Percentiles rank a stretch among this genome's conserved stretches.
phyloP scores from a whole-genome alignment of 371 early-diverging fungal species.

The Mucor saturninus region DNA sequence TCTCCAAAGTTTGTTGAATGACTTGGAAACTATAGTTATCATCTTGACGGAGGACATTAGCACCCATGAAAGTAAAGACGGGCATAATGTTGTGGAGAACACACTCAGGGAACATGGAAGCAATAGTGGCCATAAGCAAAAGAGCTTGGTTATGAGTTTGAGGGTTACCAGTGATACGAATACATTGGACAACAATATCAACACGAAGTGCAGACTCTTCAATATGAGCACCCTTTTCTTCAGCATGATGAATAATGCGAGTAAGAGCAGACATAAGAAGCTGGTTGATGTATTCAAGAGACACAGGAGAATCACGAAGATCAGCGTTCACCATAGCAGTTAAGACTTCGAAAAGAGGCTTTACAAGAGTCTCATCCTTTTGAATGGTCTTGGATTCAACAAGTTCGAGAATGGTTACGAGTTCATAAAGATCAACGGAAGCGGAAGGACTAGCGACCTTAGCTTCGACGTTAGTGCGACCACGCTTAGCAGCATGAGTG shows the following conservation, averaged over 20 bases:
- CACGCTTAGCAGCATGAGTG: constrained; percentile 36
- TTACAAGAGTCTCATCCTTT: constrained; percentile 55
- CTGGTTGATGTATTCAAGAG: constrained; percentile 90
- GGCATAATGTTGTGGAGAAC: constrained; percentile 95
- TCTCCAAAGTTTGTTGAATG: constrained; percentile 87
- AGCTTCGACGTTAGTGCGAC: constrained; percentile 31
- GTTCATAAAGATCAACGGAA: constrained; percentile 55
- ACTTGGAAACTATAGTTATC: constrained; percentile 96
- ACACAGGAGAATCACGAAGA: constrained; percentile 57
- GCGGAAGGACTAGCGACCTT: constrained; percentile 6
- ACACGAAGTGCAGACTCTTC: constrained; percentile 69
- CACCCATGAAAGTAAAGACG: constrained; percentile 98
- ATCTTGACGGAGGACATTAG: constrained; percentile 91
- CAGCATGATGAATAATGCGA: constrained; percentile 65
- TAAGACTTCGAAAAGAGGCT: constrained; percentile 78
- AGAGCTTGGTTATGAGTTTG: constrained; percentile 93
- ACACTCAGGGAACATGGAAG: constrained; percentile 78
- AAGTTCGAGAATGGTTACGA: constrained; percentile 72
- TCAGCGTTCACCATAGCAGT: constrained; percentile 69
- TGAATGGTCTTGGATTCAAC: constrained; percentile 65
- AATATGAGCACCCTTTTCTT: constrained; percentile 45
- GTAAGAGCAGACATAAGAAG: constrained; percentile 78
- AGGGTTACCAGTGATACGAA: constrained; percentile 91
- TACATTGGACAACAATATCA: constrained; percentile 88
- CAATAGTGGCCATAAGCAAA: constrained; percentile 88